phyloP scores from a whole-genome alignment of 164 flowering plant genomes.

The Akebia trifoliata region DNA sequence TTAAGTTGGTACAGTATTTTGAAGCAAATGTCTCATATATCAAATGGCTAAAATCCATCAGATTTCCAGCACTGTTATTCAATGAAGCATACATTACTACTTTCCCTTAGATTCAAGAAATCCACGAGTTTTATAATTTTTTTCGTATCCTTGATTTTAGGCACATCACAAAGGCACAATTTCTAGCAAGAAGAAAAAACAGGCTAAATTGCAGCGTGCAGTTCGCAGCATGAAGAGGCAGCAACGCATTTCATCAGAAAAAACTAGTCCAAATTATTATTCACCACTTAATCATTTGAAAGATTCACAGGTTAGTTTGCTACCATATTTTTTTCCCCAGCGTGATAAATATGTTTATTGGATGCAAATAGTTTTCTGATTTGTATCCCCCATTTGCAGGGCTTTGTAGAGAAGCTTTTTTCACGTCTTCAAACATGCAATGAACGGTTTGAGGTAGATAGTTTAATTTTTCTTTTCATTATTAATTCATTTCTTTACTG shows the following conservation, averaged over 20 bases:
- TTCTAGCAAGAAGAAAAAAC: slow-evolving; percentile 91
- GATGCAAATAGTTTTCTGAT: background rate
- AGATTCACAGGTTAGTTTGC: slow-evolving; percentile 71
- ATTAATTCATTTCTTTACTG: no score
- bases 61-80: no score
- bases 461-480: background rate
- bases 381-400: slow-evolving; percentile 33
- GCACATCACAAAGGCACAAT: slow-evolving; percentile 78
- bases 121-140: background rate
- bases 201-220: slow-evolving; percentile 82
- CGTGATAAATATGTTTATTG: background rate
- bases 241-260: slow-evolving; percentile 63
- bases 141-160: slow-evolving; percentile 25
- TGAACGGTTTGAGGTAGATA: slow-evolving; percentile 81
- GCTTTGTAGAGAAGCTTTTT: slow-evolving; percentile 72
- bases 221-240: slow-evolving; percentile 83
- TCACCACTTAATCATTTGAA: slow-evolving; percentile 81
- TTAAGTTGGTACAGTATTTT: no score
- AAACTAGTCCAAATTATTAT: slow-evolving; percentile 43
- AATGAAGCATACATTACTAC: background rate
- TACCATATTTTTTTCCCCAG: background rate
- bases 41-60: no score
- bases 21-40: no score
- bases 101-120: background rate
- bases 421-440: slow-evolving; percentile 67